Conservation (phyloP, 805 yeast species). For the Suhomyces faveliae region DNA sequence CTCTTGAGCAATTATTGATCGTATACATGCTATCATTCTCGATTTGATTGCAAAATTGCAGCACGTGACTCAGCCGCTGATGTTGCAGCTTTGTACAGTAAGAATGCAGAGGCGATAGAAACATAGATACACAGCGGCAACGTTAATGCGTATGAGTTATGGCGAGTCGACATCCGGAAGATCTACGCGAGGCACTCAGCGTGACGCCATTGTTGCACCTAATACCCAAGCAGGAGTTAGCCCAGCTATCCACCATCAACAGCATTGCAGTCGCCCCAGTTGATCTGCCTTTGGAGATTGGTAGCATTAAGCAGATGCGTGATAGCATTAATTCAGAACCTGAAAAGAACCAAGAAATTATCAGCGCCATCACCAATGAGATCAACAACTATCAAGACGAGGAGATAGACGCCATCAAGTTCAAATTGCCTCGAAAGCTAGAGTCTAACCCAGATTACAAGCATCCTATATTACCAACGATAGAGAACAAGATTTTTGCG, state of each 20-base stretch:
- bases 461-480: background rate
- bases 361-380: conserved; percentile 12
- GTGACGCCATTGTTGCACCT: conserved; percentile 29
- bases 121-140: background rate
- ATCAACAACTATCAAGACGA: conserved; percentile 20
- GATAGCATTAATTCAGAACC: conserved; percentile 15
- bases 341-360: conserved; percentile 3
- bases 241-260: conserved; percentile 7
- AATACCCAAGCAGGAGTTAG: conserved; percentile 27
- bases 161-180: conserved; percentile 13
- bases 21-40: too few relatives aligned
- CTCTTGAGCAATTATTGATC: too few relatives aligned
- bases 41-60: too few relatives aligned
- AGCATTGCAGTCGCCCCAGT: conserved; percentile 10
- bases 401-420: conserved; percentile 30
- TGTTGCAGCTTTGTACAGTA: too few relatives aligned
- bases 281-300: background rate
- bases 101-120: background rate
- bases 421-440: conserved; percentile 17
- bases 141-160: background rate
- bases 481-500: background rate
- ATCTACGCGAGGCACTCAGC: conserved; percentile 23
- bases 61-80: too few relatives aligned
- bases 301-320: conserved; percentile 15
- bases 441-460: background rate